phyloP scores from a whole-genome alignment of 495 filamentous ascomycete genomes.

The Hyaloscypha bicolor region DNA sequence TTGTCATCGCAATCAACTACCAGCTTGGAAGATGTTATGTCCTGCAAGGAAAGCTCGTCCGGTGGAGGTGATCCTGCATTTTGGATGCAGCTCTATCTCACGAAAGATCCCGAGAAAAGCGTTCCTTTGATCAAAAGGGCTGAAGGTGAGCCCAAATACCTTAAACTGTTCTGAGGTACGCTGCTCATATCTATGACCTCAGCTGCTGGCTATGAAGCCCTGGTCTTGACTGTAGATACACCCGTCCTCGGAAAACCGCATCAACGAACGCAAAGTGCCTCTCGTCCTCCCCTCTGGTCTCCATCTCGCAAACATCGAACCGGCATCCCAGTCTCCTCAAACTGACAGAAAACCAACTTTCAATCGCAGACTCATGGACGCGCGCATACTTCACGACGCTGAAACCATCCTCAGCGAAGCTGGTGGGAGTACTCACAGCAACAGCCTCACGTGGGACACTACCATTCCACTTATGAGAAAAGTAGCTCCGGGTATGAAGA shows the following conservation, averaged over 20 bases:
- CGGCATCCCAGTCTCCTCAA: neutral
- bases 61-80: neutral
- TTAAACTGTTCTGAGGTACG: too few species aligned
- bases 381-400: neutral
- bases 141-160: neutral
- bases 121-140: neutral
- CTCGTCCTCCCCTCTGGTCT: neutral
- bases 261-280: neutral
- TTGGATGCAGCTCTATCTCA: neutral
- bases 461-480: neutral
- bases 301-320: neutral
- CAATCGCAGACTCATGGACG: neutral
- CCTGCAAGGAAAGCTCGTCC: neutral
- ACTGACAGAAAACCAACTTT: neutral
- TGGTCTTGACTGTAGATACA: neutral
- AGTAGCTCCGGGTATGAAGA: neutral
- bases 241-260: neutral
- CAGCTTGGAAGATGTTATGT: conserved; percentile 2
- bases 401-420: neutral
- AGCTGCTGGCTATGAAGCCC: neutral
- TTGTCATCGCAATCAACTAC: conserved; percentile 3
- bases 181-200: neutral
- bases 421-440: neutral
- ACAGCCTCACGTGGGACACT: neutral
- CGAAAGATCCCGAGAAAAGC: neutral